Conservation (phyloP, 1,139 yeast genomes). For the Blastobotrys serpentis region DNA sequence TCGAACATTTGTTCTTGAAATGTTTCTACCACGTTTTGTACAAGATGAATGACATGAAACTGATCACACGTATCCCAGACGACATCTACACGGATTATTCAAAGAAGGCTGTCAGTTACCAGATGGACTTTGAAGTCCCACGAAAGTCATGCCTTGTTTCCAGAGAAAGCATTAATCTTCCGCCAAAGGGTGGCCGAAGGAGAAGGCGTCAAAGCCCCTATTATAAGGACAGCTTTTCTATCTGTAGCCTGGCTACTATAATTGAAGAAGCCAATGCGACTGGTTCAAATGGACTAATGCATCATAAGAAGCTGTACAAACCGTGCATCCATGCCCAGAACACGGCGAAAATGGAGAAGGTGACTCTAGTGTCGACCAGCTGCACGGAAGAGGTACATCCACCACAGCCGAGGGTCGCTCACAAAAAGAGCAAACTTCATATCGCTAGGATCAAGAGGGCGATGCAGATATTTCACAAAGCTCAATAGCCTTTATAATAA, state of each 20-base stretch:
- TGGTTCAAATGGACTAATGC: no score
- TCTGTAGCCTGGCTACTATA: not conserved
- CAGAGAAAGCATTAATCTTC: not conserved
- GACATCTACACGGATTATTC: not conserved
- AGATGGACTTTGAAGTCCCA: conserved; percentile 2
- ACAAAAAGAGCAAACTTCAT: no score
- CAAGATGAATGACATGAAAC: not conserved
- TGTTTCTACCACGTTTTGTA: not conserved
- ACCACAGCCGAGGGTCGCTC: not conserved
- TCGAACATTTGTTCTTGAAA: not conserved
- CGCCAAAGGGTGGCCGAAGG: not conserved
- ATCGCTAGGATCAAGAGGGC: not conserved
- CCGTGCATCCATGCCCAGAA: no score
- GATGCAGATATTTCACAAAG: not conserved
- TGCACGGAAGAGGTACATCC: no score
- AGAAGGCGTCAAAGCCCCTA: not conserved
- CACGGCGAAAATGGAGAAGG: no score
- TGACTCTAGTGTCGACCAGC: no score
- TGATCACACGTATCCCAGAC: not conserved
- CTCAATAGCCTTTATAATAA: no score
- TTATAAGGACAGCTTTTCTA: no score
- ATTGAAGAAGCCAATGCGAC: not conserved
- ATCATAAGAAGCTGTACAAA: no score
- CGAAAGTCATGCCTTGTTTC: not conserved
- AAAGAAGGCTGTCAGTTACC: not conserved